Evolutionary conservation across 2,329 filamentous ascomycete species (phyloP), one percentile per base, ranked within the genome.

Genomic region (Laburnicola sp.): DNA sequence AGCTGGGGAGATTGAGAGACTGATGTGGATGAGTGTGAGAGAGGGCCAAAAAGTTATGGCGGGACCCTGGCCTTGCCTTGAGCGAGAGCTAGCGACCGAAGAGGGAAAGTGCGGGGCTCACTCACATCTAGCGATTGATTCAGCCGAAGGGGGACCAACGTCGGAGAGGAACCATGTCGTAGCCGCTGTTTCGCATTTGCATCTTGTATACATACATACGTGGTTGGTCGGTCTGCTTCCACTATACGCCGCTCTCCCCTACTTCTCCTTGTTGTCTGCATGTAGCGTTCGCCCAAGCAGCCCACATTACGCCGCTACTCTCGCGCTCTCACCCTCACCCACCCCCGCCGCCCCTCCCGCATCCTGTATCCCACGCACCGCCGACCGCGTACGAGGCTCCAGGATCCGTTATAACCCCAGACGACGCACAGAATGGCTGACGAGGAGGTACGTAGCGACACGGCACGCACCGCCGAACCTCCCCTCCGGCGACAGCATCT

Each of bases 341-440:
- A 16, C 16, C 16, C 16, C 16, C 16, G 16, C 16, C 16, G 16
- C 16, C 16, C 16, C 16, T 16, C 16, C 16, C 16, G 16, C 16
- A 16, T 16, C 16, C 16, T 16, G 16, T 16, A 16, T 16, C 16
- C 1, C 16, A 16, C 16, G 1, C 16, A 16, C 22, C 37, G 23
- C 16, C 4, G 9, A 40, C 38, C n/a, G 28, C 26, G 34, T 30
- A 9, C 11, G 4, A 30, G 10, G 11, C n/a, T 23, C 10, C 9
- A 11, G 25, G 16, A 45, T 6, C 9, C 25, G 9, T 45, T 11
- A 30, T 9, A 28, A 7, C 22, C 22, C 7, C 30, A 31, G 31
- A 28, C 21, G 11, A 4, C n/a, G 11, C 23, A 42, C 44, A 56
- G 22, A 27, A 74, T 74, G 72, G 70, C 72, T 25, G 70, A 74